phyloP scores from a whole-genome alignment of 331 rosid genomes.

The Acacia concinna region DNA sequence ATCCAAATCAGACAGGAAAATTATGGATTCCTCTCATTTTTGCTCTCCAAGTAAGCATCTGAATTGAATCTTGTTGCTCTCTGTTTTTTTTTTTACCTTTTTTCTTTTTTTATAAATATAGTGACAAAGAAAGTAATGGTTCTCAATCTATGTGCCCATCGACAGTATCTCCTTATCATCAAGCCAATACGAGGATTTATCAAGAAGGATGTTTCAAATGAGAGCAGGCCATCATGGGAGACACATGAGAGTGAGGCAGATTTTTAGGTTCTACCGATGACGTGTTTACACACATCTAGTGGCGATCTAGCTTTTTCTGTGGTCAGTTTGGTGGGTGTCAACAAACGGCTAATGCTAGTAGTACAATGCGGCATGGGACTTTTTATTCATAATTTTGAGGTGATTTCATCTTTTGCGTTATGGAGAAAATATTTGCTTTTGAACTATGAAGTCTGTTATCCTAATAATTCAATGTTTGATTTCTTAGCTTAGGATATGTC shows the following conservation, averaged over 20 bases:
- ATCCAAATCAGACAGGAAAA: constrained; percentile 72
- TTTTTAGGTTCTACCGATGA: not conserved
- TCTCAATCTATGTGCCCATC: constrained; percentile 15
- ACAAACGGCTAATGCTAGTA: not conserved
- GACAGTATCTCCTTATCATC: constrained; percentile 56
- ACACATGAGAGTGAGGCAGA: constrained; percentile 41
- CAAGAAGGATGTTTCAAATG: constrained; percentile 52
- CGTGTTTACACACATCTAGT: not conserved
- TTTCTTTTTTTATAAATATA: not conserved
- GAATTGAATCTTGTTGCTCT: not conserved
- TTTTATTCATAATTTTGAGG: constrained; percentile 23
- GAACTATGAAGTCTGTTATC: not conserved
- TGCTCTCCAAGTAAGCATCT: constrained; percentile 54
- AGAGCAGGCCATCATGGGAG: constrained; percentile 67
- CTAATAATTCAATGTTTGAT: not conserved
- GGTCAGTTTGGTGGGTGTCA: not conserved
- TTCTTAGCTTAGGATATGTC: not conserved
- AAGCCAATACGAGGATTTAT: constrained; percentile 67
- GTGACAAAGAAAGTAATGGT: not conserved
- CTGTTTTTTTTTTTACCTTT: too few relatives aligned
- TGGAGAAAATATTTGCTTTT: not conserved
- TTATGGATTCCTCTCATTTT: constrained; percentile 58
- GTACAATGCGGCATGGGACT: not conserved
- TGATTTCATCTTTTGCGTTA: not conserved
- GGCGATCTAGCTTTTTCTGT: not conserved